Conservation (phyloP, 148 eudicot genomes). For the Oxyria digyna region DNA sequence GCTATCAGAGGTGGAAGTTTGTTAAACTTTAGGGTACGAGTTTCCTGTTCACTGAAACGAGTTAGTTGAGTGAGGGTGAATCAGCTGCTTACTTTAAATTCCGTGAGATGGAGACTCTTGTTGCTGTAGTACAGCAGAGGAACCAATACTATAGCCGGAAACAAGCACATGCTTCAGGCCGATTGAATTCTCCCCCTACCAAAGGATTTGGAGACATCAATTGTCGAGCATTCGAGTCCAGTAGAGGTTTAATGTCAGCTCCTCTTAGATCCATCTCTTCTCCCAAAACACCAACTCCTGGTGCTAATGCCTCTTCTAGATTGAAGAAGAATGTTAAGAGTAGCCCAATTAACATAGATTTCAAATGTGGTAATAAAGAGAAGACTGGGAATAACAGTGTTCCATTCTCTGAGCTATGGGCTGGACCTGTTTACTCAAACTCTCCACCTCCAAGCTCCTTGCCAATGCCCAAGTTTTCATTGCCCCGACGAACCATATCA, state of each 20-base stretch:
- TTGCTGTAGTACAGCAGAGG: slow-evolving; percentile 50
- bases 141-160: slow-evolving; percentile 36
- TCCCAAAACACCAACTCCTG: slow-evolving; percentile 28
- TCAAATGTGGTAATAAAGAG: slow-evolving; percentile 21
- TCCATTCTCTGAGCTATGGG: slow-evolving; percentile 62
- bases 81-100: slow-evolving; percentile 10
- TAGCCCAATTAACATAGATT: slow-evolving; percentile 41
- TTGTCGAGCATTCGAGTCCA: slow-evolving; percentile 58
- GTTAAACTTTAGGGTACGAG: not conserved
- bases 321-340: slow-evolving; percentile 19
- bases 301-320: slow-evolving; percentile 9
- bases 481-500: slow-evolving; percentile 61
- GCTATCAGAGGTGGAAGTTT: not conserved
- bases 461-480: slow-evolving; percentile 76
- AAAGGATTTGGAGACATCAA: slow-evolving; percentile 40
- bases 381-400: slow-evolving; percentile 13
- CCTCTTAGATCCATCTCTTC: slow-evolving; percentile 33
- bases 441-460: slow-evolving; percentile 89
- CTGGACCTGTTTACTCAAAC: slow-evolving; percentile 84
- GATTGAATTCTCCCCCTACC: slow-evolving; percentile 30
- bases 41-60: not conserved
- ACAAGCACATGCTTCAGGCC: slow-evolving; percentile 19
- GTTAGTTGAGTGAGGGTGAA: not conserved
- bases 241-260: slow-evolving; percentile 38
- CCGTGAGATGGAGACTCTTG: slow-evolving; percentile 49